Evolutionary conservation across 2,329 filamentous ascomycete genomes (phyloP).

Genomic region (Alternaria sp.): DNA sequence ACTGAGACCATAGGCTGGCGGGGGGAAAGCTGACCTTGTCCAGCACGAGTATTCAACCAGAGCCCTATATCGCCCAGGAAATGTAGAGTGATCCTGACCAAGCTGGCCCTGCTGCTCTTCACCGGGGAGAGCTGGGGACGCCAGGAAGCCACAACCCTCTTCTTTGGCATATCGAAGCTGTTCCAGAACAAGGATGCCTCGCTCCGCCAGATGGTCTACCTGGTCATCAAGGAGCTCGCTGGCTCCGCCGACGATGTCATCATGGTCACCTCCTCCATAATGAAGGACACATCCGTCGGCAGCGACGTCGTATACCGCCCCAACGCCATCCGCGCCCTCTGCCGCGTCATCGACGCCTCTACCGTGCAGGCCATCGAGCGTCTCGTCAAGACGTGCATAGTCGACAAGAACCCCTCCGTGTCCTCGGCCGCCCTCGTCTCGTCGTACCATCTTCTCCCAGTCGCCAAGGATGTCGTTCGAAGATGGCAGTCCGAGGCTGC

Average conservation of each 20-base stretch:
- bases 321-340: constrained; percentile 94
- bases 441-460: constrained; percentile 95
- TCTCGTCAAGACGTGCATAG: constrained; percentile 98
- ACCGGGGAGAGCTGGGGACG: constrained; percentile 97
- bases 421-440: constrained; percentile 95
- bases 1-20: constrained; percentile 3
- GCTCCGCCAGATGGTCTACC: constrained; percentile 97
- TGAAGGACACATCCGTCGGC: constrained; percentile 98
- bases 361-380: constrained; percentile 98
- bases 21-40: constrained; percentile 35
- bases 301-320: constrained; percentile 85
- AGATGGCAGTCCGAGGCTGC: constrained; percentile 99
- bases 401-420: constrained; percentile 98
- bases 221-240: constrained; percentile 97
- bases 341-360: constrained; percentile 92
- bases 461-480: constrained; percentile 92
- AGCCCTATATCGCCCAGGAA: constrained; percentile 95
- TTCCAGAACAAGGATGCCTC: constrained; percentile 99
- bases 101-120: constrained; percentile 95
- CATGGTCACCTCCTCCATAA: constrained; percentile 99
- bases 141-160: constrained; percentile 96
- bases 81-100: constrained; percentile 93
- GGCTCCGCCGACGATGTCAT: constrained; percentile 97
- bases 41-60: constrained; percentile 96
- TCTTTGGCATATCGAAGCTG: constrained; percentile 96